Evolutionary conservation across 2,329 filamentous ascomycete species (phyloP).

Genomic region (Aspergillus fumigatus): DNA sequence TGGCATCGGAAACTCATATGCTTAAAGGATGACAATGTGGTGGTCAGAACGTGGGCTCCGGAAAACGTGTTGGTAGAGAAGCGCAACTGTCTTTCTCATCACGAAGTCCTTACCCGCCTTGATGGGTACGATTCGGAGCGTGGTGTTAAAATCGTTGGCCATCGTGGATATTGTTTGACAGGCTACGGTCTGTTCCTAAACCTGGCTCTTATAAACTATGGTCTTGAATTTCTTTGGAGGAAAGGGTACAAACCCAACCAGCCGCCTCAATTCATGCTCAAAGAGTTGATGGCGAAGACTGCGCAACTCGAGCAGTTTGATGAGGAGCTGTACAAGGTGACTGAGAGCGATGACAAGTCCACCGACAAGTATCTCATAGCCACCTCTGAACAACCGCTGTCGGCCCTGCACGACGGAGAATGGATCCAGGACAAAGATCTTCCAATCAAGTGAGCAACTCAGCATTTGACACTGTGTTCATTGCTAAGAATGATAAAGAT

Average conservation of each 20-base stretch:
- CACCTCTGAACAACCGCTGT: slow-evolving; percentile 92
- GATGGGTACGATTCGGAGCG: slow-evolving; percentile 92
- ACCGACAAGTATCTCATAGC: slow-evolving; percentile 82
- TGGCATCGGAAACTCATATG: background rate
- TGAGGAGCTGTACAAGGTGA: slow-evolving; percentile 95
- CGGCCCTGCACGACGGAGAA: slow-evolving; percentile 85
- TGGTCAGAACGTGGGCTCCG: slow-evolving; percentile 75
- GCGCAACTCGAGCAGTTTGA: slow-evolving; percentile 97
- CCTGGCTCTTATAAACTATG: slow-evolving; percentile 91
- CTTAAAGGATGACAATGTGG: slow-evolving; percentile 67
- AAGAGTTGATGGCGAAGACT: slow-evolving; percentile 95
- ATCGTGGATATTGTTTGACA: slow-evolving; percentile 88
- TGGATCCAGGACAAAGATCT: slow-evolving; percentile 83
- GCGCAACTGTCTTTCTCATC: slow-evolving; percentile 77
- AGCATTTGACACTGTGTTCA: background rate
- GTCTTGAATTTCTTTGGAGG: slow-evolving; percentile 77
- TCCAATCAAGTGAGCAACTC: slow-evolving; percentile 67
- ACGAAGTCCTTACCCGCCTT: slow-evolving; percentile 83
- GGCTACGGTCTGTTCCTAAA: slow-evolving; percentile 89
- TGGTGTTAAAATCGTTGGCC: slow-evolving; percentile 88
- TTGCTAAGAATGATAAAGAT: slow-evolving; percentile 37
- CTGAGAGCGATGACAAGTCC: slow-evolving; percentile 73
- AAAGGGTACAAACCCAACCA: slow-evolving; percentile 80
- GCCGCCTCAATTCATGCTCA: slow-evolving; percentile 90
- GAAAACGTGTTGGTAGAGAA: slow-evolving; percentile 70